These are phyloP conservation scores for Sisymbrium altissimum DNA, from an alignment of 345 rosid genomes.

Conservation along the genomic window DNA sequence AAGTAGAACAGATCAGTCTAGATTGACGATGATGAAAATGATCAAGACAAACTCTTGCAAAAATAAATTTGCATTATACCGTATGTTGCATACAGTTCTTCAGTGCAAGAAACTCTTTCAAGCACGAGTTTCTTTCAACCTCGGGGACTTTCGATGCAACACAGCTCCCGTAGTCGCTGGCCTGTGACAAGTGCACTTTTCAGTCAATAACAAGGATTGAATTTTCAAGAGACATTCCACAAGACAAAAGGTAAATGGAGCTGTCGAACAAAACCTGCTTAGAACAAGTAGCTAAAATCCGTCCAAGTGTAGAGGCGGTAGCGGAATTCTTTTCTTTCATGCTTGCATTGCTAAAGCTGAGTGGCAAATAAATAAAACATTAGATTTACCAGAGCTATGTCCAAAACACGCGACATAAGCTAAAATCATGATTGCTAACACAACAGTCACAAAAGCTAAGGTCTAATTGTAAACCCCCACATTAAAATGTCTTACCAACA, in stretches of 20 bases:
- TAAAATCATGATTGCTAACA: background rate
- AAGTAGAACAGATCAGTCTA: slow-evolving; percentile 13
- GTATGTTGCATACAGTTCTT: slow-evolving; percentile 88
- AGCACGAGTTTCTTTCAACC: slow-evolving; percentile 76
- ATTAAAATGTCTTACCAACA: background rate
- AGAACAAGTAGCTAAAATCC: slow-evolving; percentile 75
- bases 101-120: slow-evolving; percentile 81
- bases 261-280: slow-evolving; percentile 56
- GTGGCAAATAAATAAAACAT: background rate
- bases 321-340: slow-evolving; percentile 78
- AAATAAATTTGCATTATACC: slow-evolving; percentile 43
- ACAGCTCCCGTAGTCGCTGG: slow-evolving; percentile 85
- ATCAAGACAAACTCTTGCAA: background rate
- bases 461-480: background rate
- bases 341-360: slow-evolving; percentile 37
- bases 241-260: background rate
- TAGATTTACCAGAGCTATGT: background rate
- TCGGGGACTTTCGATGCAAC: slow-evolving; percentile 84
- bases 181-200: slow-evolving; percentile 43
- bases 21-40: background rate
- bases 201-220: slow-evolving; percentile 17
- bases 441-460: background rate
- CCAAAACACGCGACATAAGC: background rate
- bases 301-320: slow-evolving; percentile 56
- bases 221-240: background rate